phyloP scores from a whole-genome alignment of 192 early-diverging fungal species.

The Phycomyces blakesleeanus region DNA sequence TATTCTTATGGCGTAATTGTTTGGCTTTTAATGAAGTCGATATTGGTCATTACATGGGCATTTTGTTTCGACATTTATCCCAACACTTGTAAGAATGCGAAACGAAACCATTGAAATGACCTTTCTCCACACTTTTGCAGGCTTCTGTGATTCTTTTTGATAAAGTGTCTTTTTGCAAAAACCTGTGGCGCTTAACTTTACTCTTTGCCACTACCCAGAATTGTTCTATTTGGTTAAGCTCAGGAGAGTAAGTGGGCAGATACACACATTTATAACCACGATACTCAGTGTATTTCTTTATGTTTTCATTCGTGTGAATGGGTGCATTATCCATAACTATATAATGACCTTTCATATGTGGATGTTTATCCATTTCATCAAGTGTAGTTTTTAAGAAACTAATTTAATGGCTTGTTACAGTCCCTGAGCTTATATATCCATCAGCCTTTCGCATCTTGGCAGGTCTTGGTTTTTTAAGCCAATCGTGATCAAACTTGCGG shows the following conservation, averaged over 20 bases:
- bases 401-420: neutral
- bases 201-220: constrained; percentile 6
- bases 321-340: constrained; percentile 8
- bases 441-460: constrained; percentile 6
- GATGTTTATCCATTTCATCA: too few species aligned
- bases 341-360: constrained; percentile 9
- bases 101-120: too few species aligned
- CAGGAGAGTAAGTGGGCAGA: constrained; percentile 10
- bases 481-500: constrained; percentile 5
- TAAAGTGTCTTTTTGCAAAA: constrained; percentile 1
- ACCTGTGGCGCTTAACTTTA: neutral
- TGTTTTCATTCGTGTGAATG: neutral
- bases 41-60: too few species aligned
- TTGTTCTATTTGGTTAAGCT: constrained; percentile 12
- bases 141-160: constrained; percentile 3
- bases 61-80: too few species aligned
- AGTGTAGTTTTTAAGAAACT: too few species aligned
- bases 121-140: neutral
- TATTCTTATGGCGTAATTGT: too few species aligned
- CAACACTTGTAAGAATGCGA: too few species aligned
- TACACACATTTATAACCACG: constrained; percentile 5
- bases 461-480: constrained; percentile 2
- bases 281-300: neutral
- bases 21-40: too few species aligned
- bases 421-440: constrained; percentile 6